Conservation (phyloP, 1,139 yeast species). For the Nakaseomyces uthaithaninus region DNA sequence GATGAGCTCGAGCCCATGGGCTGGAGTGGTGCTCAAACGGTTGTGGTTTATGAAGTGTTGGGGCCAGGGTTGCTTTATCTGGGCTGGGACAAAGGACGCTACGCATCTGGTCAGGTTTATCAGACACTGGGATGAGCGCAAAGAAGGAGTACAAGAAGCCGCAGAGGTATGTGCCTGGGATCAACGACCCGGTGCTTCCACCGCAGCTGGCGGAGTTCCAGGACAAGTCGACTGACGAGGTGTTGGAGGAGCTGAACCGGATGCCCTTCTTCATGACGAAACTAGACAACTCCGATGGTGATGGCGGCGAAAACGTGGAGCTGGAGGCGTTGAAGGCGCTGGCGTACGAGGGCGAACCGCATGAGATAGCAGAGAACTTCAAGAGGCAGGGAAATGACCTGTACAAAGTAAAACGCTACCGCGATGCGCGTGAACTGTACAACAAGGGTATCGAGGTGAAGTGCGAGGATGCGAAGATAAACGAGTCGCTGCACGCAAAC, state of each 20-base stretch:
- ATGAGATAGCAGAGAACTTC: slow-evolving; percentile 82
- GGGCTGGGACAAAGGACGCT: too few relatives aligned
- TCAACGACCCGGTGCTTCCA: slow-evolving; percentile 75
- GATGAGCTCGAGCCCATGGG: too few relatives aligned
- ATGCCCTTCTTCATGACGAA: slow-evolving; percentile 94
- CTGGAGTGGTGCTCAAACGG: too few relatives aligned
- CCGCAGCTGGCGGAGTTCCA: slow-evolving; percentile 69
- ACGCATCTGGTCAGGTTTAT: too few relatives aligned
- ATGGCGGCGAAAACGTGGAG: slow-evolving; percentile 64
- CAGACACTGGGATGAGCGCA: not conserved
- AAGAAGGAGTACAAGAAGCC: slow-evolving; percentile 28
- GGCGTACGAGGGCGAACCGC: slow-evolving; percentile 94
- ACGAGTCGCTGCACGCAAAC: slow-evolving; percentile 61
- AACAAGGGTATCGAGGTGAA: slow-evolving; percentile 71
- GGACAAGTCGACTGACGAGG: slow-evolving; percentile 64
- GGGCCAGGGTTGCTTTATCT: too few relatives aligned
- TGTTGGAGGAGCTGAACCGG: slow-evolving; percentile 68
- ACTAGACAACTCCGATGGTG: slow-evolving; percentile 68
- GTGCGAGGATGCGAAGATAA: slow-evolving; percentile 44
- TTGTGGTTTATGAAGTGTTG: too few relatives aligned
- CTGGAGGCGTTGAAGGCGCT: slow-evolving; percentile 85
- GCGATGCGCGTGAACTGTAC: slow-evolving; percentile 70
- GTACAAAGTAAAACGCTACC: slow-evolving; percentile 59
- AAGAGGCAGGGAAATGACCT: slow-evolving; percentile 90
- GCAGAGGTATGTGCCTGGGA: slow-evolving; percentile 55